Conservation (phyloP, 768 basidiomycete genomes). For the Auriscalpium microsporum region DNA sequence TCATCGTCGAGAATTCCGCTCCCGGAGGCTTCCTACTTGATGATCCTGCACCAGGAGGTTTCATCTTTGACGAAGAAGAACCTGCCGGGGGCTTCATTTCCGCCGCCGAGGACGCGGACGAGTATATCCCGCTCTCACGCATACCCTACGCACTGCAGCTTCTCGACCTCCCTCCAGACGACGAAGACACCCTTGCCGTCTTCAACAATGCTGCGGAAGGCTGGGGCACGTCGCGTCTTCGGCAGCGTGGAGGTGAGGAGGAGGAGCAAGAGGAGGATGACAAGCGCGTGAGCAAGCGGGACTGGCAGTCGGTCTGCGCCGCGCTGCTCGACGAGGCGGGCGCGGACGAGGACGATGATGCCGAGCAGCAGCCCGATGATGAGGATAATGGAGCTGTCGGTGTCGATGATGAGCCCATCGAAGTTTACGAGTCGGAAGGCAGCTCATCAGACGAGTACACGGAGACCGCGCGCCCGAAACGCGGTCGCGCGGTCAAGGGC, state of each 20-base stretch:
- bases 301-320: slow-evolving; percentile 77
- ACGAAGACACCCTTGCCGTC: slow-evolving; percentile 60
- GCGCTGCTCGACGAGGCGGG: slow-evolving; percentile 41
- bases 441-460: slow-evolving; percentile 10
- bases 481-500: neutral
- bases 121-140: slow-evolving; percentile 42
- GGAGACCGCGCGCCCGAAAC: slow-evolving; percentile 8
- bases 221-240: slow-evolving; percentile 34
- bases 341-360: slow-evolving; percentile 22
- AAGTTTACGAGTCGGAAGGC: slow-evolving; percentile 15
- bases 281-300: slow-evolving; percentile 45
- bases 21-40: neutral
- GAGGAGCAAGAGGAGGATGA: slow-evolving; percentile 18
- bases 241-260: slow-evolving; percentile 13
- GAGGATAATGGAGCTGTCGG: slow-evolving; percentile 20
- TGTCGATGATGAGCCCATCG: slow-evolving; percentile 17
- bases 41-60: slow-evolving; percentile 23
- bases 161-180: slow-evolving; percentile 53
- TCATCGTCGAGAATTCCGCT: neutral
- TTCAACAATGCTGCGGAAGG: slow-evolving; percentile 72
- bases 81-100: slow-evolving; percentile 22
- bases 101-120: slow-evolving; percentile 9
- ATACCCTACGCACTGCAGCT: slow-evolving; percentile 55
- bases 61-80: slow-evolving; percentile 22
- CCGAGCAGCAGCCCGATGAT: slow-evolving; percentile 17